Base-by-base conservation (phyloP, 2,329 filamentous ascomycete species). In the Fonsecaea pugnacius region DNA sequence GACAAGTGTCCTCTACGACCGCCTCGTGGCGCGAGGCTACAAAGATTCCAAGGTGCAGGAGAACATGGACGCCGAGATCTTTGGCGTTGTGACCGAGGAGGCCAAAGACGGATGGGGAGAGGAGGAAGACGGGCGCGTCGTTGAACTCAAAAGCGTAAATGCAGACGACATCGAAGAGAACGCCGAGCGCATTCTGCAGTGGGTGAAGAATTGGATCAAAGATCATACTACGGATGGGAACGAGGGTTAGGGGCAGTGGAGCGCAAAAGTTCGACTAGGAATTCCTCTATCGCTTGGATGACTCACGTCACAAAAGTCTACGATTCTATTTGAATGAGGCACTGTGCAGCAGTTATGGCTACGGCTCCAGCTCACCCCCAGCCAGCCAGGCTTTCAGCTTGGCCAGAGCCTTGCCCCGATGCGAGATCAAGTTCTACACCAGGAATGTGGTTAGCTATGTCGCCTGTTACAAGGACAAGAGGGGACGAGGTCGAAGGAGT, bases 51-150 rank as follows among this genome's bases (percentile, higher is more conserved):
- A 99, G 77, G 81, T 99, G 50, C 91, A 98, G 76, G 95, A 98
- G 77, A 99, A 99, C 75, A 82, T 99, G 65, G 95, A 99, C 77
- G 90, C 91, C 33, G 95, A 99, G 80, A 98, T 99, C 74, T 98
- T 99, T 89, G 90, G 96, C 74, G 91, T 98, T 30, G 80, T 99
- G 62, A 82, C 96, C 21, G 89, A 96, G 70, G 95, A 99, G 80
- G 95, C 95, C 35, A 83, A 88, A 65, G 93, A 96, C 68, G 87
- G 90, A 10, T 99, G 94, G 73, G 90, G 95, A 74, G 58, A 64
- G 10, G 62, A 95, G 74, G 63, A 68, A n/a, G 67, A 71, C 2
- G 70, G 66, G 14, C 91, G 96, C 70, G 89, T 99, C 40, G 90
- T 98, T 30, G 92, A 96, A 78, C 79, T 99, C 73, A 87, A 82